Evolutionary conservation across 1,284 basidiomycete species (phyloP).

Genomic region (Tilletia setariae): DNA sequence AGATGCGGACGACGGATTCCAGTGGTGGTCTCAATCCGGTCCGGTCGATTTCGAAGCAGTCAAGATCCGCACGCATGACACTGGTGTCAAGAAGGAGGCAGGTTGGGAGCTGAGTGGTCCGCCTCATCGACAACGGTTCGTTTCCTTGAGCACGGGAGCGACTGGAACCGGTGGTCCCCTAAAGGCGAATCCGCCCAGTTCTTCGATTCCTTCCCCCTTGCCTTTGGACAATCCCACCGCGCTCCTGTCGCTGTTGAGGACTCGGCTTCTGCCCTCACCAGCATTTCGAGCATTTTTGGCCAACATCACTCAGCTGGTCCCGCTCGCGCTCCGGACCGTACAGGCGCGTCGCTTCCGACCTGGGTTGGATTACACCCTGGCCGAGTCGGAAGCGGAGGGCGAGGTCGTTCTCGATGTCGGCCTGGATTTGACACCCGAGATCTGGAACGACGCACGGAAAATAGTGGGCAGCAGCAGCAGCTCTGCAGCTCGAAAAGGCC

Average conservation of each 20-base stretch:
- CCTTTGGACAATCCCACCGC: constrained; percentile 32
- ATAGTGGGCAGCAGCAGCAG: neutral
- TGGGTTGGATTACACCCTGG: constrained; percentile 91
- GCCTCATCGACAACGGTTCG: constrained; percentile 90
- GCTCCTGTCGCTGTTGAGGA: constrained; percentile 39
- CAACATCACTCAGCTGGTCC: constrained; percentile 73
- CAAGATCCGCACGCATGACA: constrained; percentile 35
- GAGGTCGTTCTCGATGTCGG: constrained; percentile 74
- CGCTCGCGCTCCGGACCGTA: constrained; percentile 66
- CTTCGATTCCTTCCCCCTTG: constrained; percentile 60
- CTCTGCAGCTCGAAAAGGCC: constrained; percentile 36
- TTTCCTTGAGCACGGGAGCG: constrained; percentile 55
- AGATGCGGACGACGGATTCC: constrained; percentile 64
- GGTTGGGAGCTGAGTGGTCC: constrained; percentile 76
- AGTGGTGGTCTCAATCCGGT: constrained; percentile 37
- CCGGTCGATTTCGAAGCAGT: constrained; percentile 30
- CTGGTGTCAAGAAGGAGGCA: constrained; percentile 27
- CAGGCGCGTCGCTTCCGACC: constrained; percentile 85
- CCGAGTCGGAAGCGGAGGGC: constrained; percentile 70
- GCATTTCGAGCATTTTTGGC: constrained; percentile 87
- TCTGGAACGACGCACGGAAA: constrained; percentile 37
- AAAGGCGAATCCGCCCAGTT: constrained; percentile 13
- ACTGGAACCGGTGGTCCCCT: constrained; percentile 8
- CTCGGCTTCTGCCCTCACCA: constrained; percentile 65
- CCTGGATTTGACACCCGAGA: constrained; percentile 80